Evolutionary conservation across 2,329 filamentous ascomycete species (phyloP).

Genomic region (Aspergillus fumigatiaffinis): DNA sequence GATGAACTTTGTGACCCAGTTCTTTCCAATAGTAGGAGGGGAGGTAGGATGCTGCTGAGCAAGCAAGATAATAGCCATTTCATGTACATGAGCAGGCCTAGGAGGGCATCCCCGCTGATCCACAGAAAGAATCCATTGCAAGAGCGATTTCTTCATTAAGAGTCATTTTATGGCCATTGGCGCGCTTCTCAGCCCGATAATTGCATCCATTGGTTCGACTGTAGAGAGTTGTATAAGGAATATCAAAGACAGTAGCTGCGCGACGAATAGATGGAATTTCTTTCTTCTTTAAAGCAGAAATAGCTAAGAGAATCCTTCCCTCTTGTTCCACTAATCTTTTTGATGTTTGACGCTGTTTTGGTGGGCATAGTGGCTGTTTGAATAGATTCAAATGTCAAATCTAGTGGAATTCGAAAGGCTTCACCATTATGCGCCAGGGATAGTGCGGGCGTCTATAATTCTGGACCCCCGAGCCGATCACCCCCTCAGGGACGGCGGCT

Average conservation of each 20-base stretch:
- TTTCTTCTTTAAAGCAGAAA: neutral
- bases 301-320: neutral
- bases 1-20: conserved; percentile 4
- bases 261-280: neutral
- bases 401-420: no score
- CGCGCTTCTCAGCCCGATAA: neutral
- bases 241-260: neutral
- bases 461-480: no score
- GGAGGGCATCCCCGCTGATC: neutral
- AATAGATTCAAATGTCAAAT: neutral
- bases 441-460: no score
- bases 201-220: neutral
- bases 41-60: neutral
- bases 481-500: no score
- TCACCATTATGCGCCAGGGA: no score
- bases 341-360: neutral
- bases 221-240: neutral
- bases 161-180: neutral
- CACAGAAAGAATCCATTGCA: conserved; percentile 1
- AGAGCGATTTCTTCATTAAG: neutral
- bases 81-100: neutral
- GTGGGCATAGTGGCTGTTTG: neutral
- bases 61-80: neutral
- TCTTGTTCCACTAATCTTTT: neutral
- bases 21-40: neutral